Base-by-base conservation (phyloP, 78 protist genomes). In the Dictyostelium brefeldianum region DNA sequence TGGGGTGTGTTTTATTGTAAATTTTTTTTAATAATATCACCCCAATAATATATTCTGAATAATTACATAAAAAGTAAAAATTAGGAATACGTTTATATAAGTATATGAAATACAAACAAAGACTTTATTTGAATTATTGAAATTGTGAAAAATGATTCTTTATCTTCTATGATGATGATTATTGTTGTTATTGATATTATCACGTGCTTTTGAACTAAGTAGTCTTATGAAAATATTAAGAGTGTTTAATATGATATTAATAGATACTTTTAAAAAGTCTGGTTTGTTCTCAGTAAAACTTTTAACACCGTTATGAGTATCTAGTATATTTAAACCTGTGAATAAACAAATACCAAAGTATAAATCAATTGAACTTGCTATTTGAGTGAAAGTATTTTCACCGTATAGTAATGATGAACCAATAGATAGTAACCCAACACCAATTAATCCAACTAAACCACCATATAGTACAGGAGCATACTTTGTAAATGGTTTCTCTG, bases 341-440 rank as follows among this genome's bases (percentile, higher is more conserved):
- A 74, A 74, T 74, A 74, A 48, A 47, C 43, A 57, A 3, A 74
- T 9, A 41, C 80, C 80, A 48, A 17, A 17, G 22, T 74, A 74
- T 6, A 74, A 9, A 25, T 47, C 59, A 48, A 74, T 47, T 5
- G 20, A 22, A 11, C 18, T 15, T 17, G 50, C 22, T 4, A 27
- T 36, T 47, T 27, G 80, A 11, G 62, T 18, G 64, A 74, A 47
- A 18, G 41, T 4, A 22, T 29, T 41, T 10, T 41, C 47, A 22
- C 80, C 80, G 3, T 12, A 3, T 27, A 74, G 5, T 5, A 47
- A 1, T 47, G 56, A 22, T 9, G 62, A 17, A 20, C 41, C 62
- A 47, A 47, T 25, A 2, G 41, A n/a, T 22, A 74, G 1, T 9
- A 74, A 17, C n/a, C 80, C 59, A 1, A 74, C 6, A 2, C 80